Evolutionary conservation across 768 basidiomycete species (phyloP), one percentile per base, ranked within the genome.

Genomic region (Phylloporus sp.): DNA sequence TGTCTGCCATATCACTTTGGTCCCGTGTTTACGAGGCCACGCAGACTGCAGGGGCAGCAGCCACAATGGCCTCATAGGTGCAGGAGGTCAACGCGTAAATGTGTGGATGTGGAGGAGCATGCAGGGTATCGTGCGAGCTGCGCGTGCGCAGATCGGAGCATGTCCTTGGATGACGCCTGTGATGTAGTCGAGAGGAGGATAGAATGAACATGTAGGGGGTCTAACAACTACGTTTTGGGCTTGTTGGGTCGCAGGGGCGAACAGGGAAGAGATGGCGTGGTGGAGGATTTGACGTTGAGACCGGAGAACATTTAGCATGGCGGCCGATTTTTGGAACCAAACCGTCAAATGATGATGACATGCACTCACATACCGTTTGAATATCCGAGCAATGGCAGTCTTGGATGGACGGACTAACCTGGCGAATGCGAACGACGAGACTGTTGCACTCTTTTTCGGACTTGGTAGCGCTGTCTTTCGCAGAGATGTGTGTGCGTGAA

Each of bases 51-150:
- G 95, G 95, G 4, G 89, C 77, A 2, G 82, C 84, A 3, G 76
- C 63, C 22, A 78, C 62, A 45, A 97, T 71, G 0, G 93, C 94
- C 61, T 84, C 69, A 95, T 80, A 16, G 89, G 89, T 29, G 92
- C 73, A 0, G 93, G 88, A n/a, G 85, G 82, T 7, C 82, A 79
- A 48, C 84, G 78, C 15, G 91, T 95, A 52, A 86, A 73, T 10
- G 83, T 76, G 65, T 87, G 86, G 35, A 95, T 80, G 61, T 84
- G 75, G 16, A 82, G 67, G n/a, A 92, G 80, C 58, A 80, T 84
- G n/a, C 74, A 67, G 3, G 83, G 77, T 39, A 84, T 76, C 36
- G 73, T 72, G 28, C 76, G 77, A 1, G 80, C 70, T 0, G 88
- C 86, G 20, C 75, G 73, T 9, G 86, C 76, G 51, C 84, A 80